Evolutionary conservation across 352 stramenopile species (phyloP).

Genomic region (Phytophthora pseudosyringae): DNA sequence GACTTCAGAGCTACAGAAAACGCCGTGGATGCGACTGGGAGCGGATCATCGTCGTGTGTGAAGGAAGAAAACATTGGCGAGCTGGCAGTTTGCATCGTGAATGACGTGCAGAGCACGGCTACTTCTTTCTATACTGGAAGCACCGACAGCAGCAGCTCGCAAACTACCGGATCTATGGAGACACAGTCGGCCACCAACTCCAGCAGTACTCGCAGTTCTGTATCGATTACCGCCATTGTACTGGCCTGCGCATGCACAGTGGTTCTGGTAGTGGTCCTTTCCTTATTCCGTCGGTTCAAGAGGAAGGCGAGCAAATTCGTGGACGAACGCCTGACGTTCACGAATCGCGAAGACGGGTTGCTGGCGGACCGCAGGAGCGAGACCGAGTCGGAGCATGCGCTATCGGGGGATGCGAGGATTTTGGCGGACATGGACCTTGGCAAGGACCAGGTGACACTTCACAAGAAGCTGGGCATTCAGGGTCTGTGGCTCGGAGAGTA

Average conservation of each 20-base stretch:
- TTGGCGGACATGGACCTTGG: slow-evolving; percentile 60
- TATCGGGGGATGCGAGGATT: slow-evolving; percentile 25
- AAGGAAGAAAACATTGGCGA: slow-evolving; percentile 35
- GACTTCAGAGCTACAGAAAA: slow-evolving; percentile 45
- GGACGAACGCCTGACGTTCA: slow-evolving; percentile 42
- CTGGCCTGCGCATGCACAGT: slow-evolving; percentile 30
- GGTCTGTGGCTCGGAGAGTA: slow-evolving; percentile 61
- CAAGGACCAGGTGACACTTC: slow-evolving; percentile 48
- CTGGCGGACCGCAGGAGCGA: slow-evolving; percentile 23
- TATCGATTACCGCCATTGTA: slow-evolving; percentile 34
- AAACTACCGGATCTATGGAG: slow-evolving; percentile 21
- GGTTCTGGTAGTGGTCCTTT: slow-evolving; percentile 38
- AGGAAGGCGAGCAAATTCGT: slow-evolving; percentile 44
- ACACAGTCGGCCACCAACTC: slow-evolving; percentile 24
- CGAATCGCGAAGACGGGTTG: slow-evolving; percentile 38
- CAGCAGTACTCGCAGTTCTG: not conserved
- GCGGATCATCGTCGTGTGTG: slow-evolving; percentile 31
- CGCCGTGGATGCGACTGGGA: slow-evolving; percentile 23
- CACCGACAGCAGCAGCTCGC: slow-evolving; percentile 6
- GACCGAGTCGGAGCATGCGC: slow-evolving; percentile 1
- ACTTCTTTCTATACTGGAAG: slow-evolving; percentile 14
- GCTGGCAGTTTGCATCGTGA: slow-evolving; percentile 44
- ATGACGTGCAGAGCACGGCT: slow-evolving; percentile 10
- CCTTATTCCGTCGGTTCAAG: slow-evolving; percentile 51
- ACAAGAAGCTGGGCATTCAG: slow-evolving; percentile 63